Evolutionary conservation across 2,329 filamentous ascomycete genomes (phyloP).

Genomic region (Exophiala sideris): DNA sequence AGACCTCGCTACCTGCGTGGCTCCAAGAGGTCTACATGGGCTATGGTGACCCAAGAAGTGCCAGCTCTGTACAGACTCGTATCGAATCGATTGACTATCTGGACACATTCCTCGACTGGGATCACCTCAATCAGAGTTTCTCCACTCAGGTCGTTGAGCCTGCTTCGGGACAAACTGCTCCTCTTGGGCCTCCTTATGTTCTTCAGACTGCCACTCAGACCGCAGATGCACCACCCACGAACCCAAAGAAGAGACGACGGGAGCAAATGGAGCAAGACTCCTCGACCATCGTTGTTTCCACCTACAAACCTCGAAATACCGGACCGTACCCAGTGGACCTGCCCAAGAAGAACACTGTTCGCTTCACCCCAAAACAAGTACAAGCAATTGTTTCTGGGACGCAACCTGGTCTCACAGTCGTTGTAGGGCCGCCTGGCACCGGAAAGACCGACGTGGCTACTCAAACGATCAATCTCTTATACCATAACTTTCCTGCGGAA

Average conservation of each 20-base stretch:
- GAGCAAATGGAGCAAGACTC: conserved; percentile 66
- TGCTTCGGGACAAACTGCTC: conserved; percentile 64
- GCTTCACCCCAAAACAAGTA: conserved; percentile 86
- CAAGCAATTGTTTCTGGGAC: conserved; percentile 92
- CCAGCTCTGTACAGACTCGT: conserved; percentile 72
- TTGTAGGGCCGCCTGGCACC: conserved; percentile 92
- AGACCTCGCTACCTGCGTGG: conserved; percentile 84
- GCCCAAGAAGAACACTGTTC: conserved; percentile 75
- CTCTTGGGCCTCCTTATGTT: conserved; percentile 84
- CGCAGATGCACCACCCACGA: conserved; percentile 50
- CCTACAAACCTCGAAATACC: conserved; percentile 82
- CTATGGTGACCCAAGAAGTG: conserved; percentile 86
- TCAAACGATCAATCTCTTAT: conserved; percentile 98
- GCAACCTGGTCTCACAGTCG: conserved; percentile 87
- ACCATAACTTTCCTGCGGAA: conserved; percentile 94
- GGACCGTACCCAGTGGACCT: conserved; percentile 85
- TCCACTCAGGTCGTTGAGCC: conserved; percentile 85
- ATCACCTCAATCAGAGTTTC: conserved; percentile 84
- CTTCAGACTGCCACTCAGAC: conserved; percentile 63
- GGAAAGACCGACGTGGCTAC: conserved; percentile 99
- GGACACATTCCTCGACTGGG: conserved; percentile 94
- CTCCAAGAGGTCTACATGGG: conserved; percentile 96
- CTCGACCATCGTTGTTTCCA: conserved; percentile 71
- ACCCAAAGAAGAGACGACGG: conserved; percentile 80
- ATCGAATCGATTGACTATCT: conserved; percentile 80